phyloP scores from a whole-genome alignment of 2,329 filamentous ascomycete genomes.

The Westerdykella ornata region DNA sequence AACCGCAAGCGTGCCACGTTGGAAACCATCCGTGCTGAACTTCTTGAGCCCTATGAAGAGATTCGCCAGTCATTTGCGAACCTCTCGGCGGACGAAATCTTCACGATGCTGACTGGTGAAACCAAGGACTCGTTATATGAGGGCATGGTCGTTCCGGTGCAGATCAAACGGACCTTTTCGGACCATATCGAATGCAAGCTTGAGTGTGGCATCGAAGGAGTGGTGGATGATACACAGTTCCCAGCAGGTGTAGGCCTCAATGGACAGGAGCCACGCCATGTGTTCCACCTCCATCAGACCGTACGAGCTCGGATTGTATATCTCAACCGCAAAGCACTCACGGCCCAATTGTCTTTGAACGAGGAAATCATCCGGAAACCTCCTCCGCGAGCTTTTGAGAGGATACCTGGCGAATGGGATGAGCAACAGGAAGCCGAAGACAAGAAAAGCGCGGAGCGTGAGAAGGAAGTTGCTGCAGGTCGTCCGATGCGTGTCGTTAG shows the following conservation, averaged over 20 bases:
- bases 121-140: constrained; percentile 75
- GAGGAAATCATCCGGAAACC: constrained; percentile 73
- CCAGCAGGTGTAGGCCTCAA: constrained; percentile 57
- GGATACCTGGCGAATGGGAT: constrained; percentile 79
- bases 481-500: constrained; percentile 94
- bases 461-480: constrained; percentile 78
- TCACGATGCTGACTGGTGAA: constrained; percentile 95
- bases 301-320: constrained; percentile 81
- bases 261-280: constrained; percentile 48
- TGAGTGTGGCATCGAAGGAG: constrained; percentile 88
- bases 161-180: constrained; percentile 79
- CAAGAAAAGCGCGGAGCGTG: constrained; percentile 66
- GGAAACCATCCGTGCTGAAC: constrained; percentile 89
- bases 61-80: constrained; percentile 71
- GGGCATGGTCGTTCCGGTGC: constrained; percentile 88
- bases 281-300: constrained; percentile 74
- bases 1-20: constrained; percentile 92
- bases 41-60: constrained; percentile 91
- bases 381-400: constrained; percentile 49
- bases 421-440: constrained; percentile 72
- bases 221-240: constrained; percentile 75
- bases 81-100: constrained; percentile 70
- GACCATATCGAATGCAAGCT: constrained; percentile 91
- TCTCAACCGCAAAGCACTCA: constrained; percentile 79
- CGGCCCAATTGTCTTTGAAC: constrained; percentile 74